These are phyloP conservation scores for Boletus subluridellus DNA, from an alignment of 1,284 basidiomycete species.

Conservation along the genomic window DNA sequence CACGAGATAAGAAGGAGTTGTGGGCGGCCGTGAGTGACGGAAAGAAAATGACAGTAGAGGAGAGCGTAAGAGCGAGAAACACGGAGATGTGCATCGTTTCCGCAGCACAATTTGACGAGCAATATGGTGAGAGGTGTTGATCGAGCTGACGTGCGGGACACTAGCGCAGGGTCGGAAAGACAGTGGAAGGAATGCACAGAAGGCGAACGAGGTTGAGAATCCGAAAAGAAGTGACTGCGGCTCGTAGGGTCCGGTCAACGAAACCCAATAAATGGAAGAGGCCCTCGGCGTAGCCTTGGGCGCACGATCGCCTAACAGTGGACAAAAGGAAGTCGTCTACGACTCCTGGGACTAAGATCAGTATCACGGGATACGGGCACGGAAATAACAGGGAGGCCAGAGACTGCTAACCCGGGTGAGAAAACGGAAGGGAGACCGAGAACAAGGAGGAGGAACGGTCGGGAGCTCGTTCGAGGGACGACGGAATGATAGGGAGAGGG, in stretches of 20 bases:
- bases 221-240: conserved; percentile 4
- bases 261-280: conserved; percentile 17
- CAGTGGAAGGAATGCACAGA: not conserved
- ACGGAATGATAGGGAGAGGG: not conserved
- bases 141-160: conserved; percentile 1
- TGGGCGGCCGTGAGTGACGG: conserved; percentile 13
- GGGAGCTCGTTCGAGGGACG: not conserved
- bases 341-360: conserved; percentile 15
- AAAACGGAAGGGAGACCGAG: not conserved
- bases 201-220: not conserved
- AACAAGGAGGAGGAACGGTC: not conserved
- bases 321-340: conserved; percentile 10
- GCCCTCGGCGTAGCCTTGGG: conserved; percentile 18
- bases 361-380: conserved; percentile 5
- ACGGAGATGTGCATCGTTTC: conserved; percentile 31
- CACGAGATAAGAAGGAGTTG: conserved; percentile 31
- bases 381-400: conserved; percentile 7
- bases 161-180: not conserved
- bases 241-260: conserved; percentile 26
- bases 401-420: not conserved
- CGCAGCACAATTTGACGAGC: not conserved
- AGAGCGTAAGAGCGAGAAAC: conserved; percentile 37
- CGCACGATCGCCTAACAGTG: conserved; percentile 5
- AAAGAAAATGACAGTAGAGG: conserved; percentile 19
- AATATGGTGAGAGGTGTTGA: conserved; percentile 6